Base-by-base conservation (phyloP, 441 rosid genomes). In the Manihot esculenta region DNA sequence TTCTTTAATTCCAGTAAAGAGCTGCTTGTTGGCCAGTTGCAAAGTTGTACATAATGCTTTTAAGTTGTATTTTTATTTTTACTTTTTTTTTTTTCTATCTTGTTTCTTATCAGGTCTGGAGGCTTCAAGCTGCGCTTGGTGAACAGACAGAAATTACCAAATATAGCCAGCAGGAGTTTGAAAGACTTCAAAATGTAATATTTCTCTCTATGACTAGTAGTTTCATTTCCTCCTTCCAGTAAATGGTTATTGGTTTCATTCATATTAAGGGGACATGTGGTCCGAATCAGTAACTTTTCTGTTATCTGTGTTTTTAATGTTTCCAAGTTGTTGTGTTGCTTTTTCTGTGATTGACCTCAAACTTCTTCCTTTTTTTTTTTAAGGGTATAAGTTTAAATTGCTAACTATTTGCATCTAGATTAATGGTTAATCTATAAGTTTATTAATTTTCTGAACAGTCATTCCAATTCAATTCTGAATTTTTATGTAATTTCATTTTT, bases 121-220 rank as follows among this genome's bases (percentile, higher is more conserved):
- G 95, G 81, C 99, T 95, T 71, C 98, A 95, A 77, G 98, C 96
- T 69, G 99, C 96, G 78, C 91, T 95, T 47, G 97, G 99, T 45
- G 98, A 93, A 86, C 99, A 92, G 80, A 84, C 90, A 21, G 98
- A 93, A 84, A 92, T 92, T 72, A 91, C 93, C 27, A 90, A 85
- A 75, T 90, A 80, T 73, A 92, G 97, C 79, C 96, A 88, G 83
- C 96, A 87, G 78, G 96, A 93, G 84, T 95, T 74, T 75, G 97
- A 95, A 79, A 89, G 99, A 83, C 91, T 95, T 70, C 98, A 89
- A 87, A 93, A 82, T 75, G 99, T 95, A 89, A 82, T 9, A 3
- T 50, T 72, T 63, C 73, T 58, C 65, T 71, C 71, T 69, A 21
- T 68, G 48, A 24, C 10, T 47, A 1, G 17, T 62, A 58, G 21